Base-by-base conservation (phyloP, 2,329 filamentous ascomycete species). In the Botrytis elliptica region DNA sequence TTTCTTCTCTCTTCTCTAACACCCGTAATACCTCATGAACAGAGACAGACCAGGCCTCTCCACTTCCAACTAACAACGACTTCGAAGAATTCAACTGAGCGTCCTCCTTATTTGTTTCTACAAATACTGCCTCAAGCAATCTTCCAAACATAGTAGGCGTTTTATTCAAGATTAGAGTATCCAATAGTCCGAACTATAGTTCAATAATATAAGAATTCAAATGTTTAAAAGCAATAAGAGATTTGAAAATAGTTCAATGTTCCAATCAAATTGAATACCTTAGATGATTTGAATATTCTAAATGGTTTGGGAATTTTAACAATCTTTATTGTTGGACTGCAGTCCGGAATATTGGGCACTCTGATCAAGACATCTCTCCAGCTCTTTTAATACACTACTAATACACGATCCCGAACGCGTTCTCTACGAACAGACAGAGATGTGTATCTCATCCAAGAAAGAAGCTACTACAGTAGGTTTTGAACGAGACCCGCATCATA, bases 11-110 rank as follows among this genome's bases (percentile, higher is more conserved):
- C 1, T 22, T 64, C n/a, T 16, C 18, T 22, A 16, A 42, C 7
- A 3, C 3, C n/a, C 0, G 0, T 3, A 18, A n/a, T 18, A n/a
- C 0, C 16, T 42, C 7, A 38, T 40, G 38, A 18, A 29, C 1
- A 20, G 38, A 20, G 38, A 20, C 7, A 10, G 12, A 29, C 38
- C 60, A 42, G 7, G 14, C 5, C 14, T 63, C 12, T 4, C 40
- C 20, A 5, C 25, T 63, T 42, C 14, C 36, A n/a, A 63, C 16
- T 18, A 14, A 63, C 59, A 14, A n/a, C 12, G 7, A 62, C 9
- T 25, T 16, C 8, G 20, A 1, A 25, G 25, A 57, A 57, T 18
- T 8, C n/a, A 29, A 29, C 25, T 5, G 20, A 14, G 22, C 22
- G 5, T 62, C 52, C 3, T 0, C 14, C n/a, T 7, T 9, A 1